Evolutionary conservation across 208 protist species (phyloP), one percentile per base, ranked within the genome.

Genomic region (Crithidia fasciculata): DNA sequence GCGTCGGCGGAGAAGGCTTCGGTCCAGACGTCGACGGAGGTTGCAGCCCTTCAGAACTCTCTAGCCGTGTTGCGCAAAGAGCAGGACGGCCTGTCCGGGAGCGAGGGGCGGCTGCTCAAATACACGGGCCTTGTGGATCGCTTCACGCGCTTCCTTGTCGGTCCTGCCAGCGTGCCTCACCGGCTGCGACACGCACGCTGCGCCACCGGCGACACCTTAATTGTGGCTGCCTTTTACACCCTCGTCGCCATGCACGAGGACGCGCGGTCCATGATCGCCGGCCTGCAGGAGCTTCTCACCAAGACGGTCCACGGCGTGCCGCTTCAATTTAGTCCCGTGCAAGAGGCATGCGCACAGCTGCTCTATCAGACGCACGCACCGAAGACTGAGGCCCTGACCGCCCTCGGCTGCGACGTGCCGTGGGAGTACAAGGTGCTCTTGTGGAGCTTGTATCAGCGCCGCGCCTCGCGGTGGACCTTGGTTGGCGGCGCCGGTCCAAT

Each of bases 71-170:
- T 94, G 40, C 63, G 79, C 13, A 28, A 82, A 49, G 53, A 79
- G 41, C 78, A 87, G 43, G 28, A 49, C n/a, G 44, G 66, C 45
- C 44, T 79, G 16, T 43, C 61, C 6, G 75, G 52, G n/a, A 77
- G 81, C 19, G 87, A 84, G 70, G 61, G 73, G 37, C 71, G 69
- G 5, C 79, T 96, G 50, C 53, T 74, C 16, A 66, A 75, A 18
- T 90, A 93, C 66, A 83, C 82, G 5, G 83, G 83, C 19, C 59
- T 92, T 12, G 83, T 93, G 49, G 92, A 96, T 68, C 70, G 83
- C 6, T 94, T 95, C 76, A 74, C 73, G 45, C 63, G 77, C 43
- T 94, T 93, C 59, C 57, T 77, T 40, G 54, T 41, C 8, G 67
- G 49, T 3, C 55, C 69, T 16, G 71, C 72, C 49, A 64, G 66